Base-by-base conservation (phyloP, 176 grass and related monocot genomes). In the Themeda triandra region DNA sequence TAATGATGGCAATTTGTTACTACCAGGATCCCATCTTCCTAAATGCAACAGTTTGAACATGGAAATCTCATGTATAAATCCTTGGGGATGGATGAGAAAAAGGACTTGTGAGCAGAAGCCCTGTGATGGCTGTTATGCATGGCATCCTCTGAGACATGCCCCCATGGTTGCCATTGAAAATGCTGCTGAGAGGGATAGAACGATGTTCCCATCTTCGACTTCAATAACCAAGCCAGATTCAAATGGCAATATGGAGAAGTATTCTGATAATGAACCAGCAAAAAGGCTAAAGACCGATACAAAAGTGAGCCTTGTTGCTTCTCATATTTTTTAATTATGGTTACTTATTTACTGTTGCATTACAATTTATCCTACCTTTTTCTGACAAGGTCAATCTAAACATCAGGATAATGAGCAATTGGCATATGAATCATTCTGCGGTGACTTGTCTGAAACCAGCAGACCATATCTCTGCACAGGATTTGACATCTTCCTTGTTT, bases 401-500 rank as follows among this genome's bases (percentile, higher is more conserved):
- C 23, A 27, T 82, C 25, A 82, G 87, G 79, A 89, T 63, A 71
- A 91, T 36, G 67, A 79, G 15, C 64, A 78, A 68, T 48, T 25
- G 35, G 8, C 49, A 6, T 18, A 82, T 42, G 60, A 83, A 89
- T 41, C 79, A 85, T 39, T 17, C 49, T 48, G 65, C 31, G 5
- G 28, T 63, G 60, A 87, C 51, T 73, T 88, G 24, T 69, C 58
- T 75, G 91, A 92, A 81, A 29, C 58, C 64, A 89, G 48, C 23
- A 92, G 83, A 42, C 96, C 91, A 59, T 98, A 98, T 76, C 88
- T 98, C 31, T 95, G 96, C 90, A 98, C 91, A 83, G 93, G 96
- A 37, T 93, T 92, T 67, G 93, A 98, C 82, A 95, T 98, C 59
- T 95, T 89, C 78, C 93, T 98, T 54, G 85, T 90, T 37, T 95